Conservation (phyloP, 768 basidiomycete species). For the Lentinus tigrinus region DNA sequence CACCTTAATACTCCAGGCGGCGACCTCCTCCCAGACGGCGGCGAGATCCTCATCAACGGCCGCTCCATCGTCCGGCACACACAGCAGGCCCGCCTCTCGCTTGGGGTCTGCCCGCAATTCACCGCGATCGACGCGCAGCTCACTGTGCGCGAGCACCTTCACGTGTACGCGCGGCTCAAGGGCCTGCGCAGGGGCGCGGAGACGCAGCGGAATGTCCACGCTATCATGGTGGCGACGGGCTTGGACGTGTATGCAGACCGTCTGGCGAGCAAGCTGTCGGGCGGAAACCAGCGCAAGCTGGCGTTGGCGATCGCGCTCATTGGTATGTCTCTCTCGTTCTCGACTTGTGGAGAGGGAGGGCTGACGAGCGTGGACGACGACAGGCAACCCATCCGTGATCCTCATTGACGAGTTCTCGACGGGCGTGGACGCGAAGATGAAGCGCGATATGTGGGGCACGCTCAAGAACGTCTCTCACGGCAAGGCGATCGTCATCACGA, state of each 20-base stretch:
- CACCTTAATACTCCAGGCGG: background rate
- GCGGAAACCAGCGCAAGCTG: conserved; percentile 81
- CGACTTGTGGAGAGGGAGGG: background rate
- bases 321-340: conserved; percentile 33
- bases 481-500: conserved; percentile 72
- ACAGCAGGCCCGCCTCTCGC: conserved; percentile 58
- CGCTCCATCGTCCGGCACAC: conserved; percentile 64
- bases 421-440: conserved; percentile 81
- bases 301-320: conserved; percentile 76
- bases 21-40: conserved; percentile 34
- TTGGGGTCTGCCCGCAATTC: conserved; percentile 85
- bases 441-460: conserved; percentile 80
- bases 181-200: conserved; percentile 54
- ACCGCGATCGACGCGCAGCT: conserved; percentile 79
- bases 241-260: conserved; percentile 62
- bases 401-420: conserved; percentile 85
- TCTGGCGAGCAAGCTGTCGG: conserved; percentile 71
- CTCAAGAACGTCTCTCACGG: conserved; percentile 61
- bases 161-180: conserved; percentile 72
- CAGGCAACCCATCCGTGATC: conserved; percentile 74
- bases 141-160: conserved; percentile 74
- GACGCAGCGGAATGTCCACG: conserved; percentile 51
- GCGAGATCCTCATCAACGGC: conserved; percentile 68
- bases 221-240: conserved; percentile 57
- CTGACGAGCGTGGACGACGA: background rate